Conservation (phyloP, 345 rosid genomes). For the Dipteronia dyeriana region DNA sequence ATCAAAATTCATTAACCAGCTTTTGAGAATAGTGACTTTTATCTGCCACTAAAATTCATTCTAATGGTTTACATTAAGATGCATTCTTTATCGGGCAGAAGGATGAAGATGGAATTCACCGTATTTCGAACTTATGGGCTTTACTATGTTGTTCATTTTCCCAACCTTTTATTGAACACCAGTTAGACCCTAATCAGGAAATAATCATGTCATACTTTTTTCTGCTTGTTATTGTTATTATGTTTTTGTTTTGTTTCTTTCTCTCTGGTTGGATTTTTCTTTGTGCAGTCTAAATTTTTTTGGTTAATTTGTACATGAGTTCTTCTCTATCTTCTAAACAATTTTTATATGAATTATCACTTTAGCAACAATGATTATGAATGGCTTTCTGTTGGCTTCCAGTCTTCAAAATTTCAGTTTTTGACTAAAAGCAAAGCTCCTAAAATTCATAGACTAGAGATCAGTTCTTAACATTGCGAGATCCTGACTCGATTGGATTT, state of each 20-base stretch:
- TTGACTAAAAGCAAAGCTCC: background rate
- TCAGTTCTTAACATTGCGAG: background rate
- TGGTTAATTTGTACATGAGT: background rate
- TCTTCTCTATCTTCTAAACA: background rate
- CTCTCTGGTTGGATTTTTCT: background rate
- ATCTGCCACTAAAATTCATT: background rate
- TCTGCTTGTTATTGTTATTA: background rate
- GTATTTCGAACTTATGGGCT: background rate
- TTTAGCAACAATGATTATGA: background rate
- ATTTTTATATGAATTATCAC: conserved; percentile 1
- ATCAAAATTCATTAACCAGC: background rate
- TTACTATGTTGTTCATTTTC: background rate
- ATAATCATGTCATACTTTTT: background rate
- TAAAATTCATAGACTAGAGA: background rate
- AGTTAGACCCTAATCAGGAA: background rate
- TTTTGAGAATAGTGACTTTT: background rate
- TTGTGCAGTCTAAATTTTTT: background rate
- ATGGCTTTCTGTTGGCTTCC: background rate
- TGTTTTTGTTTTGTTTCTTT: background rate
- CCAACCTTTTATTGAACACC: background rate
- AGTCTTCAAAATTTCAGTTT: conserved; percentile 1
- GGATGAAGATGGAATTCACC: background rate
- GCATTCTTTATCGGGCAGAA: background rate
- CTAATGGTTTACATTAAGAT: conserved; percentile 4
- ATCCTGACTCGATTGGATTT: background rate